Evolutionary conservation across 2,329 filamentous ascomycete species (phyloP).

Genomic region (Chrysosphaeria jannelii): DNA sequence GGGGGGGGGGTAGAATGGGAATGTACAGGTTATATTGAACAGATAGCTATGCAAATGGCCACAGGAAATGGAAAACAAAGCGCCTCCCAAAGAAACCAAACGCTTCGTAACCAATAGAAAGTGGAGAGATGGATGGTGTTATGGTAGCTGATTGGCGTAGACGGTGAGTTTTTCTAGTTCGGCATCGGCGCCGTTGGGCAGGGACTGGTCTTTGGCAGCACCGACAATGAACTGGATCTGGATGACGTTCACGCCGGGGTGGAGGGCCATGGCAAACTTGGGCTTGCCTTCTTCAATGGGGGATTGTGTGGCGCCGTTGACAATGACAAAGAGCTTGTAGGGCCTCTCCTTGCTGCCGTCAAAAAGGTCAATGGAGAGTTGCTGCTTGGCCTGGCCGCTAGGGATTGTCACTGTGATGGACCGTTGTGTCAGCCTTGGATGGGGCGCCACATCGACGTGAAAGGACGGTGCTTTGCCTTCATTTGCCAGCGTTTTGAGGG

Average conservation of each 20-base stretch:
- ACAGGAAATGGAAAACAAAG: not conserved
- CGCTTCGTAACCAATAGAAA: not conserved
- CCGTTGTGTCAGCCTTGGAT: conserved; percentile 34
- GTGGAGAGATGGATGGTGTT: conserved; percentile 10
- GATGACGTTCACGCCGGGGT: conserved; percentile 44
- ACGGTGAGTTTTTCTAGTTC: conserved; percentile 57
- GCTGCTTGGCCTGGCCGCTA: conserved; percentile 34
- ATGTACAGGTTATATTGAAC: too few relatives aligned
- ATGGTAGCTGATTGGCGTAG: conserved; percentile 40
- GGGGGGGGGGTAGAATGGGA: too few relatives aligned
- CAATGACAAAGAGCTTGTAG: conserved; percentile 45
- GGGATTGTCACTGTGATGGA: conserved; percentile 43
- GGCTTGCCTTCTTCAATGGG: too few relatives aligned
- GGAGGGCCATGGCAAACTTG: conserved; percentile 45
- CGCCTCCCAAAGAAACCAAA: not conserved
- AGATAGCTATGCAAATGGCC: too few relatives aligned
- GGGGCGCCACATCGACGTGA: conserved; percentile 31
- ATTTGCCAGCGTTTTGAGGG: too few relatives aligned
- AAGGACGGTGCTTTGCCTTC: conserved; percentile 10
- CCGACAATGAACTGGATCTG: conserved; percentile 52
- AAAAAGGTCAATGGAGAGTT: conserved; percentile 37
- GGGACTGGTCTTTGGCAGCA: conserved; percentile 23
- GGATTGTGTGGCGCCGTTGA: conserved; percentile 35
- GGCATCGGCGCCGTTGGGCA: conserved; percentile 22
- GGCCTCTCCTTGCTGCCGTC: conserved; percentile 27